Conservation (phyloP, 805 yeast genomes). For the Brettanomyces nanus region DNA sequence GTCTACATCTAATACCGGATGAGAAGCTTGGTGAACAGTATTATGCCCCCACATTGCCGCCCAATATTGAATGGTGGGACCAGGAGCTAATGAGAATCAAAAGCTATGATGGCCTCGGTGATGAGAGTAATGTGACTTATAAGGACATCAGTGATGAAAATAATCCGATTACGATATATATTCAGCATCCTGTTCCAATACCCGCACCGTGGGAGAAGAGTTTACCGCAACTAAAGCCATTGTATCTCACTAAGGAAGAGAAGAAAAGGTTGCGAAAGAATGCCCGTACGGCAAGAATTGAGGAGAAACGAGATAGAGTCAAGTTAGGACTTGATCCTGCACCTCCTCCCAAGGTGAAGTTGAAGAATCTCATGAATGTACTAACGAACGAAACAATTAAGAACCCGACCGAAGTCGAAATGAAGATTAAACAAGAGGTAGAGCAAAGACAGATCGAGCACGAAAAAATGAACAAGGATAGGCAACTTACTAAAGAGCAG, state of each 20-base stretch:
- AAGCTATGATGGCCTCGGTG: slow-evolving; percentile 29
- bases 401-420: slow-evolving; percentile 86
- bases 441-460: slow-evolving; percentile 54
- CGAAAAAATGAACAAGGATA: slow-evolving; percentile 45
- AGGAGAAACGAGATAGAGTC: slow-evolving; percentile 70
- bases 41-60: slow-evolving; percentile 44
- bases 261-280: slow-evolving; percentile 64
- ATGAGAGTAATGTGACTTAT: slow-evolving; percentile 22
- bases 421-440: slow-evolving; percentile 60
- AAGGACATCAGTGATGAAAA: slow-evolving; percentile 30
- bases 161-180: slow-evolving; percentile 53
- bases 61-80: slow-evolving; percentile 89
- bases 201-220: slow-evolving; percentile 50
- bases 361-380: slow-evolving; percentile 79
- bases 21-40: slow-evolving; percentile 45
- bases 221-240: slow-evolving; percentile 31
- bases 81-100: slow-evolving; percentile 36
- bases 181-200: slow-evolving; percentile 76
- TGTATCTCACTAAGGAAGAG: slow-evolving; percentile 71
- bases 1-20: slow-evolving; percentile 44
- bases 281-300: slow-evolving; percentile 51
- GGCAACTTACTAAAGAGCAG: slow-evolving; percentile 57
- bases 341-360: slow-evolving; percentile 82
- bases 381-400: slow-evolving; percentile 75
- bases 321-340: slow-evolving; percentile 77